phyloP scores from a whole-genome alignment of 192 early-diverging fungal genomes.

The Backusella luteola region DNA sequence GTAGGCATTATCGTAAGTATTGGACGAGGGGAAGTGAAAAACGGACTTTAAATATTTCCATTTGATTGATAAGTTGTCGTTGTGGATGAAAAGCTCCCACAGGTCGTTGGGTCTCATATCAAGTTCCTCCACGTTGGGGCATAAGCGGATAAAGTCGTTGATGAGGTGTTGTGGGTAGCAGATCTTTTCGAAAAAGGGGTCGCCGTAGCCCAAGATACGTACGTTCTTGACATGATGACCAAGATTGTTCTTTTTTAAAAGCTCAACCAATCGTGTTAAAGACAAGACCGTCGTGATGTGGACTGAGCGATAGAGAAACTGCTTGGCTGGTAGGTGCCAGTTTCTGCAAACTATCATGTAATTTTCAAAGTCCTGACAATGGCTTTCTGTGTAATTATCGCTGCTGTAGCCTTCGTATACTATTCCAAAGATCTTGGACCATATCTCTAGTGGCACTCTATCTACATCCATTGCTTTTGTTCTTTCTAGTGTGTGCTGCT shows the following conservation, averaged over 20 bases:
- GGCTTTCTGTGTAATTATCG: background rate
- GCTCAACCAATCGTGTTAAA: background rate
- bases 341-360: background rate
- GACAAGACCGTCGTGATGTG: background rate
- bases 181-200: background rate
- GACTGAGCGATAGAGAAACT: background rate
- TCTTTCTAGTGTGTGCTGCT: background rate
- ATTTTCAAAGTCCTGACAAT: background rate
- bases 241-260: background rate
- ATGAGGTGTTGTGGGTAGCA: background rate
- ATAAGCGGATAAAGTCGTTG: background rate
- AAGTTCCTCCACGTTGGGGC: background rate
- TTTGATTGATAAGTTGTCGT: background rate
- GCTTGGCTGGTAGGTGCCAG: background rate
- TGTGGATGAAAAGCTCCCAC: background rate
- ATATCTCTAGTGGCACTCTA: background rate
- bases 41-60: background rate
- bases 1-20: background rate
- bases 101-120: background rate
- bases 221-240: constrained; percentile 6
- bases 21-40: background rate
- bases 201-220: background rate
- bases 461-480: background rate
- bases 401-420: background rate
- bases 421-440: background rate